Conservation (phyloP, 2,329 filamentous ascomycete genomes). For the Scytalidium lignicola region DNA sequence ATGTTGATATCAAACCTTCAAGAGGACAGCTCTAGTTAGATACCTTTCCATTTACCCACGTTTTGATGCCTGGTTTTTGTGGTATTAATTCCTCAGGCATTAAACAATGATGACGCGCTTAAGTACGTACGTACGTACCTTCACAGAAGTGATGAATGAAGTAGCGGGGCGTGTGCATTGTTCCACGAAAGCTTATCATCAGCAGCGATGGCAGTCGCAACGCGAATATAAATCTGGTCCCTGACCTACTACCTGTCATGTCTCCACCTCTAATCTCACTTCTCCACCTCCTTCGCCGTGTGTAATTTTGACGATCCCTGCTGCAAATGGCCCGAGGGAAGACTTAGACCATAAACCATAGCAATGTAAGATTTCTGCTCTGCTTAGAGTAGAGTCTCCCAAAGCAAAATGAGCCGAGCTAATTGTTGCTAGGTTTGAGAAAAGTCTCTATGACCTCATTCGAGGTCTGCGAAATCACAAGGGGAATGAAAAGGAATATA, state of each 20-base stretch:
- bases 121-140: neutral
- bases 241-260: neutral
- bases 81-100: neutral
- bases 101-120: neutral
- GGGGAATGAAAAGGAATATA: constrained; percentile 90
- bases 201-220: neutral
- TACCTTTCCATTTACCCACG: neutral
- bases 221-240: neutral
- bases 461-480: constrained; percentile 93
- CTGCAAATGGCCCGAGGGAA: neutral
- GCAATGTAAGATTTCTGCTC: neutral
- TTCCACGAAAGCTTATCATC: neutral
- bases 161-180: neutral
- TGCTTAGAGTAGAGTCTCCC: no score
- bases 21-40: neutral
- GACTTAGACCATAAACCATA: neutral
- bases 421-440: constrained; percentile 75
- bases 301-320: neutral
- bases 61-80: neutral
- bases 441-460: constrained; percentile 98
- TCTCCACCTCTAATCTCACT: neutral
- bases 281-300: neutral
- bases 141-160: neutral
- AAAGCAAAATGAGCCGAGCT: neutral
- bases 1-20: neutral